Conservation (phyloP, 306 rosid species). For the Coriaria nepalensis region DNA sequence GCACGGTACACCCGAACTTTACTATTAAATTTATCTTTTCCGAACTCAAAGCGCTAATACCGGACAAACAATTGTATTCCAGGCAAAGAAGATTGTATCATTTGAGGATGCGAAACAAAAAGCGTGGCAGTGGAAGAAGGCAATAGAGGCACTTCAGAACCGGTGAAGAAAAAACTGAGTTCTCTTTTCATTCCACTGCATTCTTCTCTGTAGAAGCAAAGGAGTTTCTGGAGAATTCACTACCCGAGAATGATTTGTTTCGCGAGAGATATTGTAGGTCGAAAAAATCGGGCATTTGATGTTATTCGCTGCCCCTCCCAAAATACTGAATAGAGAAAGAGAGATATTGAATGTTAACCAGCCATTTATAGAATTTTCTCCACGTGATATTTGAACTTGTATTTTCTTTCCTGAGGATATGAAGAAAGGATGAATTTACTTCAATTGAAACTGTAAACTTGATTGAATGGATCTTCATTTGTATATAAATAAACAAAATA, state of each 20-base stretch:
- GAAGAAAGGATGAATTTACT: no score
- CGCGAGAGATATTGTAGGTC: constrained; percentile 26
- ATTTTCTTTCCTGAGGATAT: not conserved
- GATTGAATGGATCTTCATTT: no score
- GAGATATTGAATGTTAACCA: constrained; percentile 5
- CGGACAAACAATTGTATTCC: constrained; percentile 16
- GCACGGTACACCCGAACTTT: constrained; percentile 45
- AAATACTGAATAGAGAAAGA: constrained; percentile 9
- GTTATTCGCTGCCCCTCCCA: not conserved
- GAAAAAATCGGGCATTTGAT: constrained; percentile 20
- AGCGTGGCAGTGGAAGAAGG: constrained; percentile 94
- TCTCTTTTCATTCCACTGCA: constrained; percentile 30
- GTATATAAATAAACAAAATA: no score
- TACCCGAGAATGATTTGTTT: constrained; percentile 25
- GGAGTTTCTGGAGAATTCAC: constrained; percentile 20
- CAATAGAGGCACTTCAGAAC: constrained; percentile 94
- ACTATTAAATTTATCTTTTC: constrained; percentile 2
- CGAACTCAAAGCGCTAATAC: not conserved
- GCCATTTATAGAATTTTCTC: constrained; percentile 11
- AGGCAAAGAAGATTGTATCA: constrained; percentile 83
- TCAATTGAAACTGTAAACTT: no score
- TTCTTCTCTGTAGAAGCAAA: constrained; percentile 31
- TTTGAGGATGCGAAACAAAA: constrained; percentile 93
- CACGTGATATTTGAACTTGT: not conserved
- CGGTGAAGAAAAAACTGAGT: constrained; percentile 40